Conservation (phyloP, 2,329 filamentous ascomycete species). For the Stemphylium beticola region DNA sequence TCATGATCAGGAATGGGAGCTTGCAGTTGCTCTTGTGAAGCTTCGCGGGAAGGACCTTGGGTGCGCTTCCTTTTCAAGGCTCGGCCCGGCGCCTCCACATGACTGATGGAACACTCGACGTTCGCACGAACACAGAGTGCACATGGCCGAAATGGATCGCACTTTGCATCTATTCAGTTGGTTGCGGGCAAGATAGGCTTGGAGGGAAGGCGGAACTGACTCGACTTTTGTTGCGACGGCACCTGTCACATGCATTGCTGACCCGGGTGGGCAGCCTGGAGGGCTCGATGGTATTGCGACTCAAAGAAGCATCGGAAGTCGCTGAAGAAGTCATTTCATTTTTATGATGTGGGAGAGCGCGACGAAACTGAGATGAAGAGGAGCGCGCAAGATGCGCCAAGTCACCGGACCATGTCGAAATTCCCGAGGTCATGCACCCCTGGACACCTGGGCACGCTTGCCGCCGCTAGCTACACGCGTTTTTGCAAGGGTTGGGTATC, state of each 20-base stretch:
- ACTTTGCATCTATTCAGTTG: constrained; percentile 25
- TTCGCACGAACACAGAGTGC: constrained; percentile 43
- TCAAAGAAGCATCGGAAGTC: too few species aligned
- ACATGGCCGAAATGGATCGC: constrained; percentile 44
- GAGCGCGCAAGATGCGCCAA: too few species aligned
- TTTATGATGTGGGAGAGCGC: too few species aligned
- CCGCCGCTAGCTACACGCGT: too few species aligned
- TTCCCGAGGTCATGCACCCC: too few species aligned
- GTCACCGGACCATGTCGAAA: too few species aligned
- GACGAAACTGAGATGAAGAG: too few species aligned
- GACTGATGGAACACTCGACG: constrained; percentile 14
- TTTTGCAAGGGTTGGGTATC: too few species aligned
- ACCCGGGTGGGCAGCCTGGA: constrained; percentile 10
- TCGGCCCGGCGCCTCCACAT: not conserved
- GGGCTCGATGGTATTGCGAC: too few species aligned
- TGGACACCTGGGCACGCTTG: too few species aligned
- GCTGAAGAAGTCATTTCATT: too few species aligned
- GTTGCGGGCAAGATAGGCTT: not conserved
- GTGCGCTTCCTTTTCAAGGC: constrained; percentile 12
- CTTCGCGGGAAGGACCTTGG: constrained; percentile 3
- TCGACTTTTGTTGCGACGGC: constrained; percentile 17
- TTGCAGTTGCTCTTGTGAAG: constrained; percentile 7
- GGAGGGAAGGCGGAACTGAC: constrained; percentile 9
- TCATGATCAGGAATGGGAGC: not conserved
- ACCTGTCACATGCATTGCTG: constrained; percentile 18